These are phyloP conservation scores for Leishmania tropica DNA, from an alignment of 208 protist genomes.

Conservation along the genomic window DNA sequence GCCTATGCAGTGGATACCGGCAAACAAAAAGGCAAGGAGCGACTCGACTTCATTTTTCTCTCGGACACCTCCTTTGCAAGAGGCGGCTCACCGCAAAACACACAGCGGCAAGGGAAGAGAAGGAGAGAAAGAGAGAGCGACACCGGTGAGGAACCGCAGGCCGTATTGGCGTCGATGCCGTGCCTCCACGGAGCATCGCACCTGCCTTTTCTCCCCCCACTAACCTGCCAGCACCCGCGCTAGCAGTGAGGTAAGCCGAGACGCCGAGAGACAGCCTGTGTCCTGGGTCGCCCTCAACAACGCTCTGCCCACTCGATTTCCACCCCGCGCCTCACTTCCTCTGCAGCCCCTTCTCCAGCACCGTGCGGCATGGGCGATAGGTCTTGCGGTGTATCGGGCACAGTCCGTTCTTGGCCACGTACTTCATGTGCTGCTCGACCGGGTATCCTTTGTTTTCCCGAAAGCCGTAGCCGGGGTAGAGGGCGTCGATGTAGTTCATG, in stretches of 20 bases:
- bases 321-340: constrained; percentile 12
- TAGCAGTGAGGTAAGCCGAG: not conserved
- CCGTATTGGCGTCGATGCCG: not conserved
- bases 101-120: not conserved
- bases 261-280: not conserved
- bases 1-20: not conserved
- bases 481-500: constrained; percentile 75
- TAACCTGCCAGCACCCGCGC: not conserved
- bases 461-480: constrained; percentile 87
- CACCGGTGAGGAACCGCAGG: not conserved
- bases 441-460: constrained; percentile 88
- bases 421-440: constrained; percentile 87
- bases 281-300: not conserved
- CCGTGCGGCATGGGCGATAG: constrained; percentile 69
- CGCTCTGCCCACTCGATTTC: not conserved
- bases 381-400: constrained; percentile 83
- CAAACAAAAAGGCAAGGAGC: not conserved
- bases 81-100: not conserved
- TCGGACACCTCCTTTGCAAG: not conserved
- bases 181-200: not conserved
- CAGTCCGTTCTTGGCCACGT: constrained; percentile 65
- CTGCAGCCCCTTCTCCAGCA: constrained; percentile 44
- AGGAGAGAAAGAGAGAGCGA: not conserved
- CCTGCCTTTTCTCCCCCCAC: not conserved
- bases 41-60: not conserved